phyloP scores from a whole-genome alignment of 129 eudicot genomes.

The Dittrichia graveolens region DNA sequence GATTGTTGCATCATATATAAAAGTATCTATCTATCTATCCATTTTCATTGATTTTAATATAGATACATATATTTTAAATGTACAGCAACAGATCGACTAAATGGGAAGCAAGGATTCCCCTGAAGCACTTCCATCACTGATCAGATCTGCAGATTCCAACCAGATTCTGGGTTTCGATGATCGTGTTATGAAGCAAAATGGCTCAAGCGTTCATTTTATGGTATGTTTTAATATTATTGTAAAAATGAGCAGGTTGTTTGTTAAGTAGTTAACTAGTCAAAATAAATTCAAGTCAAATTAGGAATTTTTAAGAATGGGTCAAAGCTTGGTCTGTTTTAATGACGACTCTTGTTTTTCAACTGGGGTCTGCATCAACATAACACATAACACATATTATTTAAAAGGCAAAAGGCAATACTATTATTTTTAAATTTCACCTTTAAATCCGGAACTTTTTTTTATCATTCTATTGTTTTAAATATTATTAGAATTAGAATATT shows the following conservation, averaged over 20 bases:
- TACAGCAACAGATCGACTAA: slow-evolving; percentile 10
- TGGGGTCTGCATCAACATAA: too few species aligned
- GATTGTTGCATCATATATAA: background rate
- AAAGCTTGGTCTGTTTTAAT: too few species aligned
- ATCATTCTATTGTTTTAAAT: too few species aligned
- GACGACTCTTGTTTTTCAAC: too few species aligned
- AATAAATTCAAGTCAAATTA: background rate
- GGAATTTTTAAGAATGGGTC: too few species aligned
- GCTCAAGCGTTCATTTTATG: slow-evolving; percentile 22
- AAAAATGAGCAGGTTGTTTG: background rate
- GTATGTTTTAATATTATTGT: slow-evolving; percentile 16
- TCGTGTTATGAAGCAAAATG: slow-evolving; percentile 26
- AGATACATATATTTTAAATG: background rate
- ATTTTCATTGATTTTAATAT: slow-evolving; percentile 7
- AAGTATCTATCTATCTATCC: too few species aligned
- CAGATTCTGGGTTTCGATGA: slow-evolving; percentile 49
- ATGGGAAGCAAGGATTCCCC: slow-evolving; percentile 50
- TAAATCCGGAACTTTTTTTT: too few species aligned
- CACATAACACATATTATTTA: too few species aligned
- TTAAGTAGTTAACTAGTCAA: background rate
- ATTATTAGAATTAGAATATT: too few species aligned
- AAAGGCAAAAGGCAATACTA: too few species aligned
- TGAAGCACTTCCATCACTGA: slow-evolving; percentile 51
- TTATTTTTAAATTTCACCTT: too few species aligned
- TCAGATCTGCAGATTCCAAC: slow-evolving; percentile 39